Evolutionary conservation across 805 yeast genomes (phyloP).

Genomic region (Candida sanyiensis): DNA sequence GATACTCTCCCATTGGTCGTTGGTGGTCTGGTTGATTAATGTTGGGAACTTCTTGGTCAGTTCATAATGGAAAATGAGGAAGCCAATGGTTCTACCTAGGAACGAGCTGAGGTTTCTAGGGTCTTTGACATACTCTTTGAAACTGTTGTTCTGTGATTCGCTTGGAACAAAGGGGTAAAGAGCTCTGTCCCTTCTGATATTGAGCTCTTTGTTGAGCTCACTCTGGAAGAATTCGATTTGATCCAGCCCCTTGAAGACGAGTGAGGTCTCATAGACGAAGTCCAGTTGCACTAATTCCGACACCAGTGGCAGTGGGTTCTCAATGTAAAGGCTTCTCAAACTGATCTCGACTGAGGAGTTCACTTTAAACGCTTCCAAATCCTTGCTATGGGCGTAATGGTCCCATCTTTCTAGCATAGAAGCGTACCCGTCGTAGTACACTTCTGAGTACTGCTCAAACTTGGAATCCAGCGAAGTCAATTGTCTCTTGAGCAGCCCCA

Average conservation of each 20-base stretch:
- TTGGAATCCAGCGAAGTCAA: conserved; percentile 46
- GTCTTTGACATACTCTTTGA: conserved; percentile 28
- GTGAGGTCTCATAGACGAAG: conserved; percentile 76
- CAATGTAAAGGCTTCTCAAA: conserved; percentile 53
- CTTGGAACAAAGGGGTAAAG: conserved; percentile 58
- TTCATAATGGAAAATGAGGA: conserved; percentile 68
- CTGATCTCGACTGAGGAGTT: conserved; percentile 85
- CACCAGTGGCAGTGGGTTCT: conserved; percentile 30
- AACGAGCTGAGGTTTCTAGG: conserved; percentile 47
- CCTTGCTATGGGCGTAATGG: conserved; percentile 34
- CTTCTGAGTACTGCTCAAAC: conserved; percentile 47
- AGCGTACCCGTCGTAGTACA: conserved; percentile 48
- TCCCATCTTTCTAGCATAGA: conserved; percentile 59
- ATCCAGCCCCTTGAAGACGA: conserved; percentile 73
- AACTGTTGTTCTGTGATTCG: conserved; percentile 28
- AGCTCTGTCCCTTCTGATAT: conserved; percentile 62
- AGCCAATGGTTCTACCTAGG: conserved; percentile 62
- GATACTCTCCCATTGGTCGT: conserved; percentile 73
- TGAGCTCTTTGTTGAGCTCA: conserved; percentile 66
- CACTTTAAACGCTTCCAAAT: conserved; percentile 53
- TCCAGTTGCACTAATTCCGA: conserved; percentile 47
- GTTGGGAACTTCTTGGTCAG: conserved; percentile 60
- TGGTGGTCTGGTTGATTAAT: conserved; percentile 46
- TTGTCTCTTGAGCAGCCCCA: conserved; percentile 60
- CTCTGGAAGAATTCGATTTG: conserved; percentile 54